These are phyloP conservation scores for Geranium rotundifolium DNA, from an alignment of 345 rosid species.

Conservation along the genomic window DNA sequence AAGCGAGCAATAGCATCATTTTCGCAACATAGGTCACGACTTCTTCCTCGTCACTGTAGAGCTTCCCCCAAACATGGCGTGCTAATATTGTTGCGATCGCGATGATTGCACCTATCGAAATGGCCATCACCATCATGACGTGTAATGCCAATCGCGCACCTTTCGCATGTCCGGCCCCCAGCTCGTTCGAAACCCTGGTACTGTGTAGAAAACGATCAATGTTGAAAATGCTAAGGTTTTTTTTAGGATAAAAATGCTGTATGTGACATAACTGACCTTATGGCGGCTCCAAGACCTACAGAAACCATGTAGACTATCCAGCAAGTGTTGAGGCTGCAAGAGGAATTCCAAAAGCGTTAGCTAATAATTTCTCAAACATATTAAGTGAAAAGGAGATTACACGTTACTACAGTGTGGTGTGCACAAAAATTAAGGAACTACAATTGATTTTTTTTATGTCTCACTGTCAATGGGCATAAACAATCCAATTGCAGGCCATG, in stretches of 20 bases:
- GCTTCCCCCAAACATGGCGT: conserved; percentile 12
- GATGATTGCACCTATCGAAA: conserved; percentile 7
- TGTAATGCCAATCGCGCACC: conserved; percentile 7
- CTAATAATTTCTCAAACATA: too few species aligned
- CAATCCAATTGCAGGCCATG: too few species aligned
- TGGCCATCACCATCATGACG: conserved; percentile 6
- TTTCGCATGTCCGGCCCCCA: conserved; percentile 15
- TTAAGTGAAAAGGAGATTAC: too few species aligned
- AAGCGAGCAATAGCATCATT: conserved; percentile 12
- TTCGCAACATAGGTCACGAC: conserved; percentile 11
- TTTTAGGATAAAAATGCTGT: too few species aligned
- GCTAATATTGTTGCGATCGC: conserved; percentile 1
- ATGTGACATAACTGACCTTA: conserved; percentile 26
- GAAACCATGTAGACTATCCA: conserved; percentile 63
- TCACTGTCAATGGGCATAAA: too few species aligned
- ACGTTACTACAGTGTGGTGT: too few species aligned
- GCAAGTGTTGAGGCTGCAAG: conserved; percentile 51
- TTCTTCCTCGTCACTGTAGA: conserved; percentile 16
- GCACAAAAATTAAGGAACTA: too few species aligned
- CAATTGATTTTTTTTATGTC: too few species aligned
- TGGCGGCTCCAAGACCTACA: conserved; percentile 54
- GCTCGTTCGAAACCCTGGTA: conserved; percentile 20
- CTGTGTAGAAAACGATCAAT: conserved; percentile 4
- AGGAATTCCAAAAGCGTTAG: neutral
- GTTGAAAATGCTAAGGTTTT: neutral